Percentiles rank a stretch among this genome's conserved stretches.
Conservation (phyloP, 208 protist genomes). For the Trypanosoma cruzi region DNA sequence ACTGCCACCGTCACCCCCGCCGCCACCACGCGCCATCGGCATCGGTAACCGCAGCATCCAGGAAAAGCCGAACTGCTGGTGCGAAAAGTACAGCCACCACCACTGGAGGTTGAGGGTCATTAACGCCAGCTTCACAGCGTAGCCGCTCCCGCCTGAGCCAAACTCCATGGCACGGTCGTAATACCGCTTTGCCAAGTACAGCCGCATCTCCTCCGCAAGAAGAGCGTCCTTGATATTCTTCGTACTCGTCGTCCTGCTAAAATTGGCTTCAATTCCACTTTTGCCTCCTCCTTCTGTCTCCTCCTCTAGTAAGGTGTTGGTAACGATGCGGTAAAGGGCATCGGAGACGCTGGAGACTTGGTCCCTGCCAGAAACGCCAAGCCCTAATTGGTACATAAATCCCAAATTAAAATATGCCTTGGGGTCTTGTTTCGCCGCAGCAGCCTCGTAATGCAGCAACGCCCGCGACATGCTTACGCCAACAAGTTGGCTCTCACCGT, state of each 20-base stretch:
- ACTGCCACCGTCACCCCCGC: not conserved
- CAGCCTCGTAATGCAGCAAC: constrained; percentile 62
- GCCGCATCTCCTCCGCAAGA: constrained; percentile 18
- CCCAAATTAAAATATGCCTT: constrained; percentile 66
- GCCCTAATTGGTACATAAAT: constrained; percentile 69
- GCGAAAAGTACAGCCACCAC: constrained; percentile 41
- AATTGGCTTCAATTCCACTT: not conserved
- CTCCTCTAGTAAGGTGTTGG: not conserved
- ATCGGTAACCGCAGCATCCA: constrained; percentile 12
- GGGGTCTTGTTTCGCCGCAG: constrained; percentile 31
- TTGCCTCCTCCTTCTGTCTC: not conserved
- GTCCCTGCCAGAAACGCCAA: constrained; percentile 12
- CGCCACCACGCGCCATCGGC: constrained; percentile 12
- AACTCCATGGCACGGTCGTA: constrained; percentile 36
- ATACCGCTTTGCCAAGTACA: constrained; percentile 51
- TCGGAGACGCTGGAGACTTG: not conserved
- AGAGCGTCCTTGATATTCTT: constrained; percentile 3
- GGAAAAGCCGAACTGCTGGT: constrained; percentile 25
- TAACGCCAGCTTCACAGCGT: constrained; percentile 33
- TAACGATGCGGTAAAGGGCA: constrained; percentile 26
- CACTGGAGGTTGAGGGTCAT: constrained; percentile 39
- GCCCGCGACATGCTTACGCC: constrained; percentile 49
- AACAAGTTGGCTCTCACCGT: constrained; percentile 53
- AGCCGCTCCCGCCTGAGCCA: constrained; percentile 1
- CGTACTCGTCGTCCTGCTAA: not conserved